A percentile compares a stretch with the other conserved stretches of the same genome.
phyloP scores from a whole-genome alignment of 805 yeast species.

The Candida maesae region DNA sequence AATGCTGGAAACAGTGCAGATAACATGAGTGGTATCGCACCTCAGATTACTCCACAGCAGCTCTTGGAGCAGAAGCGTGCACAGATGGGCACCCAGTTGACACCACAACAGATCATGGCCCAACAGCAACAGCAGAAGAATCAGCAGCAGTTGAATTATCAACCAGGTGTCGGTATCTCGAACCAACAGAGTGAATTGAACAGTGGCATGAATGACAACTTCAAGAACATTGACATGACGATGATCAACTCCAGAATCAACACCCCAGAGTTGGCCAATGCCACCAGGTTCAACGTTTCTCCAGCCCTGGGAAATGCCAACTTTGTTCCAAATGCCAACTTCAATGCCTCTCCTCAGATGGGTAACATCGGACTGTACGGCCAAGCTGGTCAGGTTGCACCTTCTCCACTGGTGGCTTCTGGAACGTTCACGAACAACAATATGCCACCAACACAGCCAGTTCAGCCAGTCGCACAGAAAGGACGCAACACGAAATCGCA shows the following conservation, averaged over 20 bases:
- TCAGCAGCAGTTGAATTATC: conserved; percentile 16
- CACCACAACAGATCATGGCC: conserved; percentile 26
- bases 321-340: conserved; percentile 6
- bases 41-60: conserved; percentile 29
- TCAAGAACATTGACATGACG: conserved; percentile 15
- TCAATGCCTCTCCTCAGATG: conserved; percentile 18
- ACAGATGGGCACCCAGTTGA: conserved; percentile 16
- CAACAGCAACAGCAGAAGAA: conserved; percentile 20
- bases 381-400: conserved; percentile 2
- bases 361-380: conserved; percentile 3
- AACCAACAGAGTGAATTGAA: conserved; percentile 1
- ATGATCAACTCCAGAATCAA: conserved; percentile 12
- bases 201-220: conserved; percentile 1
- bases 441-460: conserved; percentile 1
- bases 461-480: background rate
- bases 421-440: conserved; percentile 6
- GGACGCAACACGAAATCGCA: background rate
- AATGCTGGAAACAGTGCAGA: conserved; percentile 14
- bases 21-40: conserved; percentile 12
- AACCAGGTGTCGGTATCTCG: conserved; percentile 5
- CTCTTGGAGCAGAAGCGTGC: conserved; percentile 27
- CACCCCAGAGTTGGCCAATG: conserved; percentile 17
- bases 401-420: conserved; percentile 3
- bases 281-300: conserved; percentile 14
- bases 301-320: conserved; percentile 16